These are phyloP conservation scores for Sugiyamaella americana DNA, from an alignment of 805 yeast genomes.

Conservation along the genomic window DNA sequence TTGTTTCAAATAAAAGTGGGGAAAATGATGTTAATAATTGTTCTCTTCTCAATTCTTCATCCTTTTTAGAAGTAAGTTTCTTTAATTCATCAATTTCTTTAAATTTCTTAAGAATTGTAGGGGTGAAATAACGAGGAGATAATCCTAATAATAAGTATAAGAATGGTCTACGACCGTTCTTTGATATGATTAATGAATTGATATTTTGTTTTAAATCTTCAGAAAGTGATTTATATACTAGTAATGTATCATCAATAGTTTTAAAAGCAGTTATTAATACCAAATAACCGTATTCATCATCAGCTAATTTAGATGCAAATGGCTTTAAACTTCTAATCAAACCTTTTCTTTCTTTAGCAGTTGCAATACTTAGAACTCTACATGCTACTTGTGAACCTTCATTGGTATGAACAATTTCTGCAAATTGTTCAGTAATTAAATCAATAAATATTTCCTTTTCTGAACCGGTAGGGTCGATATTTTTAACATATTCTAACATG, in stretches of 20 bases:
- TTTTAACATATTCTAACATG: constrained; percentile 78
- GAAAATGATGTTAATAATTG: constrained; percentile 63
- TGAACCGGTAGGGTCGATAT: constrained; percentile 48
- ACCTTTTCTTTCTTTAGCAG: constrained; percentile 85
- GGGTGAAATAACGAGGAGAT: constrained; percentile 77
- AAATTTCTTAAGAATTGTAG: constrained; percentile 54
- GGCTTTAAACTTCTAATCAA: constrained; percentile 66
- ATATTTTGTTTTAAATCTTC: constrained; percentile 46
- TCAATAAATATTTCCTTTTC: constrained; percentile 80
- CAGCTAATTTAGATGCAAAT: constrained; percentile 69
- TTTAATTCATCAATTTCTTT: constrained; percentile 55
- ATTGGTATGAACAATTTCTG: constrained; percentile 90
- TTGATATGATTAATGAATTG: constrained; percentile 54
- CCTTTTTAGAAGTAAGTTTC: constrained; percentile 74
- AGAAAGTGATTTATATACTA: constrained; percentile 65
- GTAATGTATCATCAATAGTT: constrained; percentile 91
- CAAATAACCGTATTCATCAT: constrained; percentile 79
- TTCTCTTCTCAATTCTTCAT: constrained; percentile 62
- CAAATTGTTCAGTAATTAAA: constrained; percentile 76
- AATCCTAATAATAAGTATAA: constrained; percentile 72
- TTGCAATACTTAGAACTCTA: constrained; percentile 69
- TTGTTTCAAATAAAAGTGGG: constrained; percentile 55
- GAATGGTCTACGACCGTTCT: constrained; percentile 84
- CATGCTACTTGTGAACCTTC: constrained; percentile 94
- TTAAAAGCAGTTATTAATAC: constrained; percentile 73